These are phyloP conservation scores for Crocinoboletus sp. DNA, from an alignment of 1,284 basidiomycete species.

Conservation along the genomic window DNA sequence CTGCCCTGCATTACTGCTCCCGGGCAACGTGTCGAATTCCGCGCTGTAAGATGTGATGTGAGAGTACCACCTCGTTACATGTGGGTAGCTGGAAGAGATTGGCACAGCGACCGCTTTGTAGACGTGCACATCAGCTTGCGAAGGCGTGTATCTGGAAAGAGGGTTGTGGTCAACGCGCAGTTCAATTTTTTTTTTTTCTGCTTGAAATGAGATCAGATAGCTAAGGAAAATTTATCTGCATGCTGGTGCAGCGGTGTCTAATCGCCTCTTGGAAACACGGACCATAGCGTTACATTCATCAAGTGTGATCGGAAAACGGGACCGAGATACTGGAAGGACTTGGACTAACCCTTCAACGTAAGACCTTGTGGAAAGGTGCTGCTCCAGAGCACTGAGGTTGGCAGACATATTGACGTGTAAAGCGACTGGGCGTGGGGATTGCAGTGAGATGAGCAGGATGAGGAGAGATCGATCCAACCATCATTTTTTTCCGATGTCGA, in stretches of 20 bases:
- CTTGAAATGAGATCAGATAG: constrained; percentile 62
- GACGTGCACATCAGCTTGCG: constrained; percentile 95
- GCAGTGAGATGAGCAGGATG: constrained; percentile 27
- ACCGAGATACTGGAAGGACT: constrained; percentile 19
- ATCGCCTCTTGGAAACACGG: constrained; percentile 99
- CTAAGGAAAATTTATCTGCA: constrained; percentile 83
- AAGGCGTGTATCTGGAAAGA: constrained; percentile 77
- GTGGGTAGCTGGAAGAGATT: constrained; percentile 64
- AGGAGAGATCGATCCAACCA: constrained; percentile 26
- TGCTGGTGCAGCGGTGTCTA: constrained; percentile 88
- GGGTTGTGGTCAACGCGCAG: constrained; percentile 11
- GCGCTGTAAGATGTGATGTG: constrained; percentile 87
- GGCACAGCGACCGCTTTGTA: constrained; percentile 77
- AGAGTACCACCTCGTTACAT: constrained; percentile 90
- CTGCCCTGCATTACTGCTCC: constrained; percentile 82
- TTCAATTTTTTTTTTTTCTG: not conserved
- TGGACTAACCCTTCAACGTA: constrained; percentile 88
- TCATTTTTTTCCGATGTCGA: constrained; percentile 20
- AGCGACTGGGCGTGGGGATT: constrained; percentile 13
- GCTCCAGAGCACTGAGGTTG: constrained; percentile 75
- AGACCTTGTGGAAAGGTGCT: constrained; percentile 80
- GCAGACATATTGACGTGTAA: constrained; percentile 53
- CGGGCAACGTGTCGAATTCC: constrained; percentile 77
- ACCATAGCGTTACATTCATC: constrained; percentile 91
- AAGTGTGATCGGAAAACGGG: constrained; percentile 31